Evolutionary conservation across 2,329 filamentous ascomycete species (phyloP).

Genomic region (Penicillium brevicompactum): DNA sequence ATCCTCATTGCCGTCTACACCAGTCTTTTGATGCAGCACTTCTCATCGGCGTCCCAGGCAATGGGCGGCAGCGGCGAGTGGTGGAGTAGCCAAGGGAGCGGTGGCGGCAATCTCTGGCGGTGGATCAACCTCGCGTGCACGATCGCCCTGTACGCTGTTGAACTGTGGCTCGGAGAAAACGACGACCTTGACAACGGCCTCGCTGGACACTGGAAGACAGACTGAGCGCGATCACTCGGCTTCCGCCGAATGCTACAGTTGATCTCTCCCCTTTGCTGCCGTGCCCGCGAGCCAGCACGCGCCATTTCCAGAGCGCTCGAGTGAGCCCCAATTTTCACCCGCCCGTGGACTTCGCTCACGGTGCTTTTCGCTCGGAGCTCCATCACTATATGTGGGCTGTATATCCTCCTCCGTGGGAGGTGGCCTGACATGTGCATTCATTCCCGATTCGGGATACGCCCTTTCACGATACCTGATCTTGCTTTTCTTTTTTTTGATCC

Average conservation of each 20-base stretch:
- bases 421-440: not conserved
- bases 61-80: slow-evolving; percentile 68
- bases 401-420: not conserved
- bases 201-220: slow-evolving; percentile 88
- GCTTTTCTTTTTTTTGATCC: not conserved
- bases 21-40: slow-evolving; percentile 92
- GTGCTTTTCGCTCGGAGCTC: not conserved
- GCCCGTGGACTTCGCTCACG: not conserved
- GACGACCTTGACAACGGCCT: slow-evolving; percentile 71
- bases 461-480: slow-evolving; percentile 17
- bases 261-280: not conserved
- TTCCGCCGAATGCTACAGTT: not conserved
- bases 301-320: slow-evolving; percentile 1
- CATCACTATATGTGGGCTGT: not conserved
- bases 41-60: slow-evolving; percentile 67
- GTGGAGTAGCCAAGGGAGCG: slow-evolving; percentile 84
- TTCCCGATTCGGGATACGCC: not conserved
- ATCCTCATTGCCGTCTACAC: slow-evolving; percentile 97
- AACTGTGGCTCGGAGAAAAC: slow-evolving; percentile 77
- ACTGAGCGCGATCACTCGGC: slow-evolving; percentile 55
- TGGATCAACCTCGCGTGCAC: slow-evolving; percentile 92
- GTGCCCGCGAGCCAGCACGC: not conserved
- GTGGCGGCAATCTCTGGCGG: slow-evolving; percentile 83
- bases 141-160: slow-evolving; percentile 86
- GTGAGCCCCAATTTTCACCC: not conserved